phyloP scores from a whole-genome alignment of 148 eudicot species.

The Cornus kousa region DNA sequence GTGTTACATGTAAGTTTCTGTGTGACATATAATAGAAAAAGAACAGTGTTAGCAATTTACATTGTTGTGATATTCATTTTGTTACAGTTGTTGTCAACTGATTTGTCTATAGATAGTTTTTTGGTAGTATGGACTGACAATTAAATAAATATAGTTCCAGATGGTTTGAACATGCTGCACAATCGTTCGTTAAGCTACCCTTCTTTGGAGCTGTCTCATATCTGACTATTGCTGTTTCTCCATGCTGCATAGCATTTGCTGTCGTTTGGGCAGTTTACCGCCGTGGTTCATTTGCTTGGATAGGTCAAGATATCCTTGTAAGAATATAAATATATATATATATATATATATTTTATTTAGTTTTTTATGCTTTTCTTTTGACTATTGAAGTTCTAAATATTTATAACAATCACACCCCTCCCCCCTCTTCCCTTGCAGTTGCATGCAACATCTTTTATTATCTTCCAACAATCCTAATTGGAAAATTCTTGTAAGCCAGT shows the following conservation, averaged over 20 bases:
- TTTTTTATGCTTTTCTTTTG: background rate
- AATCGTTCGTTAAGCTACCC: constrained; percentile 70
- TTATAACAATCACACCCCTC: no score
- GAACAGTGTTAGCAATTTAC: background rate
- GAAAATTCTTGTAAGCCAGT: no score
- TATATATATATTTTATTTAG: background rate
- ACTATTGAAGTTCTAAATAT: no score
- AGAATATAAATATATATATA: constrained; percentile 21
- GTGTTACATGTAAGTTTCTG: background rate
- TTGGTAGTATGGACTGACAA: constrained; percentile 28
- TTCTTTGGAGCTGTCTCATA: constrained; percentile 81
- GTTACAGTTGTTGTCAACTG: background rate
- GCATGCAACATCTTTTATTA: no score
- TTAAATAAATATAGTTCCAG: constrained; percentile 58
- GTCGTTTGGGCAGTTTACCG: constrained; percentile 89
- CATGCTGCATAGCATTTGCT: constrained; percentile 85
- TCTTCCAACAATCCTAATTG: no score
- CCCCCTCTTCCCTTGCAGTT: no score
- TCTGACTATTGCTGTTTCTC: constrained; percentile 78
- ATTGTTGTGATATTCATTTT: background rate
- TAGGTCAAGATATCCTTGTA: constrained; percentile 99
- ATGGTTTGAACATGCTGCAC: constrained; percentile 79
- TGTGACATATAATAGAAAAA: background rate
- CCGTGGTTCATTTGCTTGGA: constrained; percentile 74
- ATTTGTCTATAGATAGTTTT: background rate